Conservation (phyloP, 75 land plant genomes). For the Picea sitchensis region DNA sequence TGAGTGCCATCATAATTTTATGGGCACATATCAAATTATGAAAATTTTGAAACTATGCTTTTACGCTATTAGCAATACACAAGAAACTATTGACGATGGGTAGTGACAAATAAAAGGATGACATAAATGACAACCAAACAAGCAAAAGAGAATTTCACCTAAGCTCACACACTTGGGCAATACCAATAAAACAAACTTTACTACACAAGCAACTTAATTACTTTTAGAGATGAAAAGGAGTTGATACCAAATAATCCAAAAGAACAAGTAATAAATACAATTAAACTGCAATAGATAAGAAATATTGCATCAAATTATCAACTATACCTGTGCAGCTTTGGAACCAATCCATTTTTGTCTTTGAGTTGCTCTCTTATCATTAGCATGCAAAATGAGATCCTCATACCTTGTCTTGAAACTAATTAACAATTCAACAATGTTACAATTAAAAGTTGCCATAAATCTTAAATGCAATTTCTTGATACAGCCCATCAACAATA, state of each 20-base stretch:
- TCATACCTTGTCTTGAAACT: constrained; percentile 96
- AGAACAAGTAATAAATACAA: neutral
- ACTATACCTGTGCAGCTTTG: constrained; percentile 79
- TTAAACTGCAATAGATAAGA: neutral
- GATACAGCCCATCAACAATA: neutral
- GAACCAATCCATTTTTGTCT: constrained; percentile 88
- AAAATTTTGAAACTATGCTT: too few relatives aligned
- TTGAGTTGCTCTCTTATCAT: constrained; percentile 86
- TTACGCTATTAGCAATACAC: too few relatives aligned
- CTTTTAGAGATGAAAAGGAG: neutral
- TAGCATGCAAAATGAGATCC: constrained; percentile 70
- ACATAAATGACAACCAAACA: too few relatives aligned
- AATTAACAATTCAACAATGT: neutral
- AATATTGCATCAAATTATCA: neutral
- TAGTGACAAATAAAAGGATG: too few relatives aligned
- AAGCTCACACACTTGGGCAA: too few relatives aligned
- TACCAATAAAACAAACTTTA: too few relatives aligned
- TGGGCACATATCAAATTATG: too few relatives aligned
- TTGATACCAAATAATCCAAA: neutral
- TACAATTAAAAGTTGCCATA: neutral
- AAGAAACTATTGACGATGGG: too few relatives aligned
- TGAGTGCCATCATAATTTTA: too few relatives aligned
- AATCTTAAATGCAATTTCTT: neutral
- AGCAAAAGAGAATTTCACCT: too few relatives aligned
- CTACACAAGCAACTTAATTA: too few relatives aligned